Evolutionary conservation across 257 asterid species (phyloP).

Genomic region (Nicotiana undulata): DNA sequence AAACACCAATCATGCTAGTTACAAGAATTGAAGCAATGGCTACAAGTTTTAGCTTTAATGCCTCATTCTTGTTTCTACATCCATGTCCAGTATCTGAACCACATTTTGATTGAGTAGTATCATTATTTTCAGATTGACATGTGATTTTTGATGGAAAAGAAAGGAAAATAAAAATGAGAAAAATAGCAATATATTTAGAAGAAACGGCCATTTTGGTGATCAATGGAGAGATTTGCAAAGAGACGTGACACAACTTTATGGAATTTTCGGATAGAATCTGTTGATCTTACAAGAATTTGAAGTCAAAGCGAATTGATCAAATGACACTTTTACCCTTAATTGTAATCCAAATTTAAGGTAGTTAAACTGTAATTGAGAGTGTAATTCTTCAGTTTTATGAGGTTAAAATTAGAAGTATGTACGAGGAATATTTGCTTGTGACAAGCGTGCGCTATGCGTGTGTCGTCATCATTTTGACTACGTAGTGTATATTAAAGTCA

Average conservation of each 20-base stretch:
- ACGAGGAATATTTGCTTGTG: neutral
- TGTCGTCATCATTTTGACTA: neutral
- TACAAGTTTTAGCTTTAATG: conserved; percentile 27
- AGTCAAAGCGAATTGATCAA: neutral
- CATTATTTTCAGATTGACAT: neutral
- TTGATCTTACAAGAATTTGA: neutral
- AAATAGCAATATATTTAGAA: neutral
- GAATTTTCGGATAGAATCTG: neutral
- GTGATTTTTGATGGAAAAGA: neutral
- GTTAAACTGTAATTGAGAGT: neutral
- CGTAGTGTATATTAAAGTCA: neutral
- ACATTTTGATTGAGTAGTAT: neutral
- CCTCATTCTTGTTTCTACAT: conserved; percentile 10
- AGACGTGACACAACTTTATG: neutral
- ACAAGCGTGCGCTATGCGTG: neutral
- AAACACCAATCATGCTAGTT: conserved; percentile 32
- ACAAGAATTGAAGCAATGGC: conserved; percentile 27
- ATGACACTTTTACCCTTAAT: neutral
- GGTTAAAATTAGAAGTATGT: neutral
- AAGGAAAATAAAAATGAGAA: neutral
- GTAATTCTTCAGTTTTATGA: neutral
- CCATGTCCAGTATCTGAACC: neutral
- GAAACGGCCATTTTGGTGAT: neutral
- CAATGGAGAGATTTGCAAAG: neutral
- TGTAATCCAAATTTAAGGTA: neutral